Base-by-base conservation (phyloP, 2,329 filamentous ascomycete species). In the Pestalotiopsis sp. region DNA sequence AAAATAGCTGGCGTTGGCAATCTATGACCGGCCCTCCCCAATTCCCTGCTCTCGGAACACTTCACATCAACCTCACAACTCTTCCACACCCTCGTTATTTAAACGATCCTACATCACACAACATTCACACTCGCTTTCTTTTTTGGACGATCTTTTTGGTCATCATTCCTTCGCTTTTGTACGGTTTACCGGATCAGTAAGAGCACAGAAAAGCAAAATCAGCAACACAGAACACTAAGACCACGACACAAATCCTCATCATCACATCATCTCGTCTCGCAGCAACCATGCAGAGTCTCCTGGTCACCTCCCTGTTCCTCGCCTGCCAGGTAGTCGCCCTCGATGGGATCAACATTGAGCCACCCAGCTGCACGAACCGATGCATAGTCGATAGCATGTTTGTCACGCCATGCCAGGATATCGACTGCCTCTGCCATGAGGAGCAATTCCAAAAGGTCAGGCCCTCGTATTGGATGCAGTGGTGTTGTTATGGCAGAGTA, bases 301-400 rank as follows among this genome's bases (percentile, higher is more conserved):
- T 14, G 26, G 17, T 57, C 44, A 20, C 56, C 14, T 63, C 11
- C 39, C 13, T 48, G 40, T 24, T 63, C 20, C n/a, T 48, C 1
- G 55, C 55, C 17, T 30, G 11, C 14, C 22, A 22, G 11, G 26
- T 57, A 17, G 30, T n/a, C n/a, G 58, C 56, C 61, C 40, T 62
- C 6, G 20, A 66, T 35, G 58, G 65, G 22, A 26, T 62, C 13
- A 66, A 35, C 39, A 66, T 66, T 13, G 58, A 38, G 14, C 65
- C n/a, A 4, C 13, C n/a, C 76, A 75, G 69, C 44, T 77, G 75
- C 48, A 73, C 72, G 35, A 72, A 73, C 17, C 73, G 75, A 30
- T 77, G 75, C 69, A 77, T 77, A 73, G 67, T 77, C 40, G 70
- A 77, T 58, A 76, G 75, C 71, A 77, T 77, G 74, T 76, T 75